phyloP scores from a whole-genome alignment of 768 basidiomycete genomes.

The Russula vinacea region DNA sequence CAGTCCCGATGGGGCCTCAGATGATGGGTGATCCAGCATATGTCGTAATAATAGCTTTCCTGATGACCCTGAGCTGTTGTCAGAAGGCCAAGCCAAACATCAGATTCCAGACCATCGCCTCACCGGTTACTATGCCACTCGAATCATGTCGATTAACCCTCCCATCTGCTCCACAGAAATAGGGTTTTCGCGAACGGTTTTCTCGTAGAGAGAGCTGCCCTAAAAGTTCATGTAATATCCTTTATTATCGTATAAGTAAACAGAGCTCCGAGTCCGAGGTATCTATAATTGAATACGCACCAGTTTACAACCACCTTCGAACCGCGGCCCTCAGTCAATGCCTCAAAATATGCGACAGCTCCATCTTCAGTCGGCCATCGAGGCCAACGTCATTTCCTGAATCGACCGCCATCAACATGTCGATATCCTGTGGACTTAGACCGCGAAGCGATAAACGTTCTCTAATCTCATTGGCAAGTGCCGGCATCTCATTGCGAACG shows the following conservation, averaged over 20 bases:
- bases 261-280: neutral
- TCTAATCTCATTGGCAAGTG: constrained; percentile 66
- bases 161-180: constrained; percentile 65
- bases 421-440: constrained; percentile 61
- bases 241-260: constrained; percentile 35
- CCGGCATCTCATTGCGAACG: constrained; percentile 58
- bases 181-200: constrained; percentile 54
- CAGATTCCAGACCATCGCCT: constrained; percentile 16
- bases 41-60: constrained; percentile 75
- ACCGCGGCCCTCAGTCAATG: constrained; percentile 54
- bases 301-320: constrained; percentile 81
- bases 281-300: constrained; percentile 43
- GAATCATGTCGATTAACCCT: constrained; percentile 73
- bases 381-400: constrained; percentile 57
- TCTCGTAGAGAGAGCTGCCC: constrained; percentile 66
- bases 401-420: constrained; percentile 74
- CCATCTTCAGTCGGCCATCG: constrained; percentile 54
- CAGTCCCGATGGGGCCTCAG: constrained; percentile 43
- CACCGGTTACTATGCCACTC: constrained; percentile 67
- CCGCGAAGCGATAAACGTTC: constrained; percentile 53
- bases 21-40: constrained; percentile 49
- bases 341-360: constrained; percentile 80
- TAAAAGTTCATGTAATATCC: constrained; percentile 86
- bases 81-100: constrained; percentile 7
- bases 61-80: constrained; percentile 55